A percentile compares a stretch with the other conserved stretches of the same genome.
phyloP scores from a whole-genome alignment of 176 grass and related monocot genomes.

The Melocanna baccifera region DNA sequence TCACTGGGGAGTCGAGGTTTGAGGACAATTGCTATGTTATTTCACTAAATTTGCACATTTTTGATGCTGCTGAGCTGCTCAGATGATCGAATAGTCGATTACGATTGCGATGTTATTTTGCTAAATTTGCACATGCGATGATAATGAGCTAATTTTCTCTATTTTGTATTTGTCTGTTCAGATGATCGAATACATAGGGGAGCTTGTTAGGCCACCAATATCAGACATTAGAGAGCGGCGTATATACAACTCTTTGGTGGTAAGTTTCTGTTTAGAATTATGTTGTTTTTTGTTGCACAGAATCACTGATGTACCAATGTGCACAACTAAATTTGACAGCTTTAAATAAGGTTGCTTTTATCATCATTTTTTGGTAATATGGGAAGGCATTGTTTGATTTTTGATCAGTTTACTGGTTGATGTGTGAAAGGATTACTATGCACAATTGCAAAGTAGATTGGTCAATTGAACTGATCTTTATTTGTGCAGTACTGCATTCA shows the following conservation, averaged over 20 bases:
- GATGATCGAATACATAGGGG: conserved; percentile 97
- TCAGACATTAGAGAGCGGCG: conserved; percentile 83
- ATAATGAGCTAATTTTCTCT: conserved; percentile 30
- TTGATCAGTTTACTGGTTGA: background rate
- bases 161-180: conserved; percentile 45
- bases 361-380: background rate
- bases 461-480: background rate
- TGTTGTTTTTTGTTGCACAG: conserved; percentile 12
- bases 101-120: background rate
- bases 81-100: background rate
- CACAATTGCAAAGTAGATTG: background rate
- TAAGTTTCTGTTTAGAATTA: conserved; percentile 40
- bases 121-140: background rate
- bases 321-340: background rate
- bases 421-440: background rate
- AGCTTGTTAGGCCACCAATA: conserved; percentile 90
- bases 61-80: background rate
- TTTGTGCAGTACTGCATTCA: background rate
- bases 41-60: background rate
- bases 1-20: background rate
- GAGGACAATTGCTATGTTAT: background rate
- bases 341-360: conserved; percentile 23
- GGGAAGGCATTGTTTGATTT: background rate
- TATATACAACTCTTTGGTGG: conserved; percentile 93
- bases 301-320: conserved; percentile 11